phyloP scores from a whole-genome alignment of 1,284 basidiomycete genomes.

The Puccinia coronata region DNA sequence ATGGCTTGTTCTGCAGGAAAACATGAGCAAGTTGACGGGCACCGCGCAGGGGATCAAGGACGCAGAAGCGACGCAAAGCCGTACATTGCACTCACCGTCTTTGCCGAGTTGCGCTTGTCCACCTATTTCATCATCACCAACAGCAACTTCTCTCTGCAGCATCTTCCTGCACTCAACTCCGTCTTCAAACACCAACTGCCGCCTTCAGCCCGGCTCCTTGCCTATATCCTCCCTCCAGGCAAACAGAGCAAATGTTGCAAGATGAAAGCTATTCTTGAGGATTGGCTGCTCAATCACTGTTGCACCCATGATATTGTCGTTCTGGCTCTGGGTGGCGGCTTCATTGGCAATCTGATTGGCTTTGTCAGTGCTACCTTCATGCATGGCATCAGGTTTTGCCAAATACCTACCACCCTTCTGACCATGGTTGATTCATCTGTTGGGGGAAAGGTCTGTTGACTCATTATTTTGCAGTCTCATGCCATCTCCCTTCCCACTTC shows the following conservation, averaged over 20 bases:
- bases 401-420: constrained; percentile 93
- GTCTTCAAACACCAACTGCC: constrained; percentile 66
- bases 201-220: constrained; percentile 56
- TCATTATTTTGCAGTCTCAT: too few species aligned
- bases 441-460: constrained; percentile 71
- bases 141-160: constrained; percentile 77
- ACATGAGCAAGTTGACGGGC: constrained; percentile 44
- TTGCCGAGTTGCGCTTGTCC: constrained; percentile 75
- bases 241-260: constrained; percentile 88
- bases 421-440: constrained; percentile 99
- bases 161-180: constrained; percentile 69
- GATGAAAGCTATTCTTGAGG: constrained; percentile 90
- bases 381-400: constrained; percentile 87
- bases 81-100: constrained; percentile 71
- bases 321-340: constrained; percentile 93
- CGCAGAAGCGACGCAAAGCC: constrained; percentile 58
- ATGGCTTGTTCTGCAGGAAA: constrained; percentile 31
- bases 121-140: constrained; percentile 93
- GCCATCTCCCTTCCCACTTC: too few species aligned
- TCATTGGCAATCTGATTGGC: constrained; percentile 90
- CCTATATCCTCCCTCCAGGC: constrained; percentile 68
- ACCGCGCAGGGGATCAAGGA: constrained; percentile 49
- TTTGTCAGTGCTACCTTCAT: constrained; percentile 98
- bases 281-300: constrained; percentile 82
- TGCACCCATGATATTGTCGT: constrained; percentile 93